phyloP scores from a whole-genome alignment of 202 grass and related monocot species.

The Musa balbisiana region DNA sequence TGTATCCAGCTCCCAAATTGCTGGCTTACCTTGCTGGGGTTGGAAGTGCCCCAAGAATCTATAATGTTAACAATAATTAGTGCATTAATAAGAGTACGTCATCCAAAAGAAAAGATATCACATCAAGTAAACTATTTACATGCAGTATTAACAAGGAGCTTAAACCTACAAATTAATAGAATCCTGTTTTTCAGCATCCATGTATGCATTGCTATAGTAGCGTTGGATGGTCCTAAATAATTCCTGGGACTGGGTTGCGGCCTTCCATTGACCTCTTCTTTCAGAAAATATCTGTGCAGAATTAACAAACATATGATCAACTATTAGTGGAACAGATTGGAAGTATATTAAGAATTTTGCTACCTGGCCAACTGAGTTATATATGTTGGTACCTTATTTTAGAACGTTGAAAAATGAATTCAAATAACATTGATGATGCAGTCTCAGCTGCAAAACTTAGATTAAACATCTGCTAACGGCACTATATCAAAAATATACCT shows the following conservation, averaged over 20 bases:
- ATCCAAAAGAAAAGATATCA: not conserved
- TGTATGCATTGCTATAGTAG: constrained; percentile 90
- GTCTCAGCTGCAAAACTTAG: not conserved
- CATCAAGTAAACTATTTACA: not conserved
- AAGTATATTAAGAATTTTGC: not conserved
- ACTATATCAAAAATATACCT: not conserved
- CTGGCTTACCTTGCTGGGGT: constrained; percentile 72
- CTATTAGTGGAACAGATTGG: not conserved
- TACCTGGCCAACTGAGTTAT: not conserved
- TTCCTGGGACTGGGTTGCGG: constrained; percentile 90
- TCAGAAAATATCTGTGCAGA: constrained; percentile 82
- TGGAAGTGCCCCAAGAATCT: constrained; percentile 94
- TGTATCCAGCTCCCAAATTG: constrained; percentile 77
- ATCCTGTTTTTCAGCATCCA: constrained; percentile 95
- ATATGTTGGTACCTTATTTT: not conserved
- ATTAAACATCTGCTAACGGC: not conserved
- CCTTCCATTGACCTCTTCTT: constrained; percentile 88
- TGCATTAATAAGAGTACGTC: not conserved
- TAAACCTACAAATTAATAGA: constrained; percentile 90
- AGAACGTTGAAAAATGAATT: no score
- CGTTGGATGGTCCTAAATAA: constrained; percentile 79
- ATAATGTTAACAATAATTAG: constrained; percentile 6
- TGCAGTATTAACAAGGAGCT: not conserved
- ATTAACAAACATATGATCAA: constrained; percentile 17
- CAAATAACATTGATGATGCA: not conserved